Conservation (phyloP, 495 filamentous ascomycete species). For the Hypoxylon fuscum region DNA sequence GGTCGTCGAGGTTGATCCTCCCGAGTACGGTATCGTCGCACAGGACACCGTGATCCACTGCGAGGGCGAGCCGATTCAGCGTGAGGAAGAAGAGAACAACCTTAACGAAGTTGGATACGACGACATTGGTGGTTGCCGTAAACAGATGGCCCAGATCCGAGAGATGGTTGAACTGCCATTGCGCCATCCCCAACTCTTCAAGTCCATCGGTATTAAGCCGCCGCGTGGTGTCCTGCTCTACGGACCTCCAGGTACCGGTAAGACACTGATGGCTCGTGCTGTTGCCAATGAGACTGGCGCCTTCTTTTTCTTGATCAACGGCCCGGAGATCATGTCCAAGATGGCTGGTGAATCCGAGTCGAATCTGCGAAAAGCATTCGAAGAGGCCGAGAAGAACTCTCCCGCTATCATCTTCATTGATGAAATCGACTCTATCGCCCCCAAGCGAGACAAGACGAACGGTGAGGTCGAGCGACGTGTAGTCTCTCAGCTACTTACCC, state of each 20-base stretch:
- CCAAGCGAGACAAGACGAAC: constrained; percentile 99
- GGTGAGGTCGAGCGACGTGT: constrained; percentile 98
- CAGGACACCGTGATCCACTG: constrained; percentile 99
- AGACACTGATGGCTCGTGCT: constrained; percentile 98
- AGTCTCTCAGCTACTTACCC: constrained; percentile 94
- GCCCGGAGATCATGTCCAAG: constrained; percentile 99
- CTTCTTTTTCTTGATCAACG: constrained; percentile 99
- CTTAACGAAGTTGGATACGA: constrained; percentile 99
- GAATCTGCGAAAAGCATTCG: constrained; percentile 96
- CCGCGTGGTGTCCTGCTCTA: constrained; percentile 98
- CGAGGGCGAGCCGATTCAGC: constrained; percentile 97
- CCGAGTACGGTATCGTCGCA: constrained; percentile 97
- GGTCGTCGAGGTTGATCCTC: constrained; percentile 97
- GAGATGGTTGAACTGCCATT: constrained; percentile 97
- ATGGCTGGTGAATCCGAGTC: constrained; percentile 99
- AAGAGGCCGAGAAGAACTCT: constrained; percentile 99
- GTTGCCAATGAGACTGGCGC: constrained; percentile 98
- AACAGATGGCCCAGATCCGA: constrained; percentile 99
- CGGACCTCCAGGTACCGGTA: constrained; percentile 97
- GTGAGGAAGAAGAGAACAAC: constrained; percentile 98
- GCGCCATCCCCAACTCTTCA: constrained; percentile 97
- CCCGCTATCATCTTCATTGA: constrained; percentile 99
- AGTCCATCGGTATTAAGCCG: constrained; percentile 99
- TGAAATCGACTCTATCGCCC: constrained; percentile 98
- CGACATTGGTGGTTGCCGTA: constrained; percentile 98